Conservation (phyloP, 306 rosid species). For the Cucurbita ficifolia region DNA sequence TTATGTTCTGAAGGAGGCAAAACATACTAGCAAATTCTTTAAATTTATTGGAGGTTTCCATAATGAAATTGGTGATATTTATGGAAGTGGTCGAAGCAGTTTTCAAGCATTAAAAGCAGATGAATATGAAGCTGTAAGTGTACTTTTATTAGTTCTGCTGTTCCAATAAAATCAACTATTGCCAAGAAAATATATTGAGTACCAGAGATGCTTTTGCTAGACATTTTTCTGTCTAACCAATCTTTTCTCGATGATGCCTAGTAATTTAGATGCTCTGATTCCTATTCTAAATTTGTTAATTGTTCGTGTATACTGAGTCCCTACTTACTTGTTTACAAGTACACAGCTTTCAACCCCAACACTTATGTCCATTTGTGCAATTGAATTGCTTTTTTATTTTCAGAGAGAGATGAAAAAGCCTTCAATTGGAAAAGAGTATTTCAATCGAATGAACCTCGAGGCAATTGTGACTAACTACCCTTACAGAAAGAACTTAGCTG, state of each 20-base stretch:
- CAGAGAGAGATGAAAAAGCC: slow-evolving; percentile 95
- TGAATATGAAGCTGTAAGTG: slow-evolving; percentile 93
- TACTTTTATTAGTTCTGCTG: not conserved
- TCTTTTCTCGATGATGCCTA: not conserved
- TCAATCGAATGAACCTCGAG: slow-evolving; percentile 78
- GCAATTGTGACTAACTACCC: slow-evolving; percentile 82
- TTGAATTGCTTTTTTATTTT: slow-evolving; percentile 16
- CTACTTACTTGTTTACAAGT: not conserved
- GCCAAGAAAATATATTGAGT: not conserved
- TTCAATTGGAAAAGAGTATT: slow-evolving; percentile 81
- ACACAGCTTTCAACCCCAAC: not conserved
- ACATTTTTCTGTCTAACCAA: not conserved
- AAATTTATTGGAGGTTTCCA: slow-evolving; percentile 71
- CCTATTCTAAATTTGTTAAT: not conserved
- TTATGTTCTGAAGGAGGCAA: slow-evolving; percentile 83
- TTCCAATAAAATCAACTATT: not conserved
- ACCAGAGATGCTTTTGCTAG: not conserved
- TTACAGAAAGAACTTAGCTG: slow-evolving; percentile 67
- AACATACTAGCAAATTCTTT: slow-evolving; percentile 80
- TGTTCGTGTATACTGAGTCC: not conserved
- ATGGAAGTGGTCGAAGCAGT: slow-evolving; percentile 35
- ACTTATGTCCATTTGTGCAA: not conserved
- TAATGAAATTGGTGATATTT: slow-evolving; percentile 41
- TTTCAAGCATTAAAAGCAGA: slow-evolving; percentile 80
- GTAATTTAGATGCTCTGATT: not conserved